Base-by-base conservation (phyloP, 805 yeast genomes). In the Lipomyces kockii region DNA sequence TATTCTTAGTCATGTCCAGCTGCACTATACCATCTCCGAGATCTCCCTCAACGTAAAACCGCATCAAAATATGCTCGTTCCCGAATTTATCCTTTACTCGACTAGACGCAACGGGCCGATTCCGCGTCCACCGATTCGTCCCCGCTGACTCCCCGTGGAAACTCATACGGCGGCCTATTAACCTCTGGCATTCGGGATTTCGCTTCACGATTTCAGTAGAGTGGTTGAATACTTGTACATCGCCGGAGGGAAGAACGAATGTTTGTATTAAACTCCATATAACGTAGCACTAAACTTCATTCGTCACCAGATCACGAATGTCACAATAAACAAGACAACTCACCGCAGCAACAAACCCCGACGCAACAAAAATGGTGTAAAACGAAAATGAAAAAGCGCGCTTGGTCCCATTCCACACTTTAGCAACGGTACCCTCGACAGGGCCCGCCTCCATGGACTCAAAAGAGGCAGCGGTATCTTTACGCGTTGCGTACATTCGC, bases 211-310 rank as follows among this genome's bases (percentile, higher is more conserved):
- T 77, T 12, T 85, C 84, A 11, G 91, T 91, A 1, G 93, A 93
- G 73, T 90, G 85, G 79, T 91, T 90, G 80, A 91, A 91, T 0
- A 94, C 85, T 66, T 88, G 89, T 0, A 96, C 90, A 74, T 91
- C 97, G 17, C 97, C 97, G 0, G 93, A 87, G 12, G 97, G 97
- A 51, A 91, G 84, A 72, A 90, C 85, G 32, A 91, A 77, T 74
- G 91, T 96, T 1, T 88, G 83, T 11, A 88, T 83, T 54, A 72
- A 59, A 9, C 74, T 69, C 70, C 66, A 32, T 9, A 54, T n/a
- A 3, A 35, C 22, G 11, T 8, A 52, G 27, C 20, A 58, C 27
- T 46, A 25, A 43, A 32, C 39, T 17, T 43, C 49, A 17, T 43
- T n/a, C 34, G 52, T 60, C n/a, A 37, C 29, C 20, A 14, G 43